Base-by-base conservation (phyloP, 2,329 filamentous ascomycete species). In the Beauveria varroae region DNA sequence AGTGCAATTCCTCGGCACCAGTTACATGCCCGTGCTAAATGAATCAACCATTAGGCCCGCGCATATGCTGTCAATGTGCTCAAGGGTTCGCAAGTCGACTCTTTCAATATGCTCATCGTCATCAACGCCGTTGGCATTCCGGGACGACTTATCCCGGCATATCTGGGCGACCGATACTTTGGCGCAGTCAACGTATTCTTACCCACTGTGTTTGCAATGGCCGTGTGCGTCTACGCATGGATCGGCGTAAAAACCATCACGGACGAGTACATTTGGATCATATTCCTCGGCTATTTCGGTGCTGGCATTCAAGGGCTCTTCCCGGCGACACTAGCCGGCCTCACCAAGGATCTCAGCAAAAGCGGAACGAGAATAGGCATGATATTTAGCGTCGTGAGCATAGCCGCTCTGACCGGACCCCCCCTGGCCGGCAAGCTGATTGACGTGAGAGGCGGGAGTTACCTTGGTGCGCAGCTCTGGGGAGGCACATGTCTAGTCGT, bases 261-360 rank as follows among this genome's bases (percentile, higher is more conserved):
- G 2, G 63, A 47, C 1, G 72, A 88, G 41, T 89, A 88, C 67
- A 78, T 76, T 1, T 91, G 88, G 79, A 75, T 82, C 0, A 74
- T 79, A 0, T 77, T 87, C 61, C 89, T 88, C 67, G 89, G 89
- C 1, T 76, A 89, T 53, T 80, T 80, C 2, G 84, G 80, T 0
- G 86, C 85, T 0, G 85, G 79, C 0, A 82, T 90, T 52, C 87
- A 90, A 71, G 80, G 81, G 7, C 69, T 91, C 12, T 89, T 90
- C 66, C 87, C 88, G 0, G 84, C 86, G 0, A 70, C 71, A 6
- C 64, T 70, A 14, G 71, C 70, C 1, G 66, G 80, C 28, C 70
- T 86, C 60, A 83, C 79, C 4, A 75, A 75, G 4, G 82, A 86
- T 65, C 68, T 82, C 63, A 72, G 76, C 14, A 84, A 83, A 68